Evolutionary conservation across 345 rosid genomes (phyloP).

Genomic region (Linum usitatissimum): DNA sequence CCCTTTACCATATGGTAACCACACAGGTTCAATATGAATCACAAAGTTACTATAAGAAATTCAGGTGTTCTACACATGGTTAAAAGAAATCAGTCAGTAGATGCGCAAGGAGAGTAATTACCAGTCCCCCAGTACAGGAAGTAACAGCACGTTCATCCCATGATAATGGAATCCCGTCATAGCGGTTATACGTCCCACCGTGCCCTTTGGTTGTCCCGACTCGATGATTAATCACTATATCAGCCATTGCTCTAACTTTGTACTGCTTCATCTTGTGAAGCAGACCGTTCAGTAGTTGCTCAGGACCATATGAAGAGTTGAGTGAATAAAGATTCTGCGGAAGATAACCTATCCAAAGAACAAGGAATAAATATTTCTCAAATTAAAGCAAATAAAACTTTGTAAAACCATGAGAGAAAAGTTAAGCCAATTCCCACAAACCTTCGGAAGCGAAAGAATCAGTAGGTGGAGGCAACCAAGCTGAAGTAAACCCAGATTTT

Average conservation of each 20-base stretch:
- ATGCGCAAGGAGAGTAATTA: conserved; percentile 11
- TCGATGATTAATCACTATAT: conserved; percentile 88
- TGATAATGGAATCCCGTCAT: conserved; percentile 68
- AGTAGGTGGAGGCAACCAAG: conserved; percentile 80
- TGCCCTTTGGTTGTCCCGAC: conserved; percentile 74
- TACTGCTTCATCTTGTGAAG: conserved; percentile 62
- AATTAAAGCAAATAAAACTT: neutral
- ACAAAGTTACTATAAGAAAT: neutral
- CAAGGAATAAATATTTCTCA: neutral
- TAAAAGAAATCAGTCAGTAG: neutral
- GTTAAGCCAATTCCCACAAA: conserved; percentile 12
- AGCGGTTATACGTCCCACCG: conserved; percentile 77
- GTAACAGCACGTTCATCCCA: conserved; percentile 91
- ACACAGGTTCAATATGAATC: no score
- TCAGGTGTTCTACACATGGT: neutral
- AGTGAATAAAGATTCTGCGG: conserved; percentile 78
- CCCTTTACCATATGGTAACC: no score
- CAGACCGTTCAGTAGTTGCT: conserved; percentile 48
- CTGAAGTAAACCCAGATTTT: conserved; percentile 77
- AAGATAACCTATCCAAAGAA: conserved; percentile 52
- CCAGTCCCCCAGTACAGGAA: conserved; percentile 83
- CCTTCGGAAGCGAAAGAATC: conserved; percentile 81
- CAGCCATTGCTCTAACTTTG: conserved; percentile 89
- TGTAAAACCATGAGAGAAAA: conserved; percentile 1
- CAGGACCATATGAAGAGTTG: conserved; percentile 77